Percentiles rank a stretch among this genome's conserved stretches.
phyloP scores from a whole-genome alignment of 2,329 filamentous ascomycete genomes.

The Colletotrichum tofieldiae region DNA sequence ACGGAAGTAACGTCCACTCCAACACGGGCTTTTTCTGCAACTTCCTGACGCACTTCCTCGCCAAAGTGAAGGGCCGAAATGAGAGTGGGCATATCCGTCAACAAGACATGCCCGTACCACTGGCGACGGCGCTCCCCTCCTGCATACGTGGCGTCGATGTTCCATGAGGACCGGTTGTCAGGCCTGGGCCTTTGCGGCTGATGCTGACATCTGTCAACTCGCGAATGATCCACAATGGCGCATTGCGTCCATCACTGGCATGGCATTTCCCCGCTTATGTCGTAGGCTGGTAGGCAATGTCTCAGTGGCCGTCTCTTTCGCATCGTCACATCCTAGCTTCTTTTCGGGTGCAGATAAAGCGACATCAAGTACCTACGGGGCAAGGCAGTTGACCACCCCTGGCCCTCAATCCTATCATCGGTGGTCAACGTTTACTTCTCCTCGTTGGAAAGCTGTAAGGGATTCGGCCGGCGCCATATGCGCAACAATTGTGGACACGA shows the following conservation, averaged over 20 bases:
- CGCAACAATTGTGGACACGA: background rate
- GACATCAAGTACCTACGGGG: background rate
- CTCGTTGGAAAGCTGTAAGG: background rate
- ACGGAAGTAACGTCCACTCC: background rate
- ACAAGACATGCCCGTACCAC: conserved; percentile 4
- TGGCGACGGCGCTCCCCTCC: background rate
- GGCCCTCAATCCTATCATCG: background rate
- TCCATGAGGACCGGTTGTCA: conserved; percentile 2
- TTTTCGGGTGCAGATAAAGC: background rate
- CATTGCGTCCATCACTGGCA: background rate
- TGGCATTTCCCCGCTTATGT: background rate
- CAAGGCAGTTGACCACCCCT: background rate
- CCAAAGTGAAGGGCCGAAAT: background rate
- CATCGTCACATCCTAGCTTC: no score
- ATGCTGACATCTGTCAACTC: conserved; percentile 35
- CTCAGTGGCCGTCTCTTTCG: background rate
- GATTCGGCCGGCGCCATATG: background rate
- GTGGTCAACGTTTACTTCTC: background rate
- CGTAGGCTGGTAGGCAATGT: background rate
- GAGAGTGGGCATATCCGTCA: background rate
- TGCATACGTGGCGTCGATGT: background rate
- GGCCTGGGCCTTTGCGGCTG: conserved; percentile 13
- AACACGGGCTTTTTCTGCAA: background rate
- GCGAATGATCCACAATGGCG: conserved; percentile 21
- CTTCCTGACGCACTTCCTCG: background rate